Percentiles rank a stretch among this genome's conserved stretches.
phyloP scores from a whole-genome alignment of 495 filamentous ascomycete genomes.

The Aspergillus egyptiacus region DNA sequence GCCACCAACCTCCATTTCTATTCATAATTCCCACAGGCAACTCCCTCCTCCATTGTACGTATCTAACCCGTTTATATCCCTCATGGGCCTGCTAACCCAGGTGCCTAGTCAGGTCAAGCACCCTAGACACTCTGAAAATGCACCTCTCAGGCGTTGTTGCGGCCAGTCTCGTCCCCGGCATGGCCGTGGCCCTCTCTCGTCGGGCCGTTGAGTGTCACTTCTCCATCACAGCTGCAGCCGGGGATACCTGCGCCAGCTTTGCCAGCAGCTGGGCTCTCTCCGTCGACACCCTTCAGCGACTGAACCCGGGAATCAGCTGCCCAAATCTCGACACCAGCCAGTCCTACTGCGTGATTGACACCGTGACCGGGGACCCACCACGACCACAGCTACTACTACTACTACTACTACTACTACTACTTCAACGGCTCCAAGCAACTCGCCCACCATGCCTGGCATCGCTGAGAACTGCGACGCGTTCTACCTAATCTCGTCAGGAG shows the following conservation, averaged over 20 bases:
- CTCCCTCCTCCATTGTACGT: too few species aligned
- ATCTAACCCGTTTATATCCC: too few species aligned
- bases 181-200: slow-evolving; percentile 4
- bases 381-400: slow-evolving; percentile 7
- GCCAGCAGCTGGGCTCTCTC: slow-evolving; percentile 11
- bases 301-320: slow-evolving; percentile 17
- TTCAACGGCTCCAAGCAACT: neutral
- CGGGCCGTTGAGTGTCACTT: slow-evolving; percentile 12
- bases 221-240: neutral
- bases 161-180: neutral
- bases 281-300: slow-evolving; percentile 1
- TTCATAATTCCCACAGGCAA: too few species aligned
- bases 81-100: too few species aligned
- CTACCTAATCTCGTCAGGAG: slow-evolving; percentile 15
- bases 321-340: slow-evolving; percentile 9
- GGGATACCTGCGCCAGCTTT: slow-evolving; percentile 14
- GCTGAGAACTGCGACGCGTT: slow-evolving; percentile 18
- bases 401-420: slow-evolving; percentile 7
- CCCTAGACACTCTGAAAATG: neutral
- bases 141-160: slow-evolving; percentile 2
- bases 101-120: neutral
- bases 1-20: too few species aligned
- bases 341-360: slow-evolving; percentile 17
- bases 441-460: slow-evolving; percentile 20
- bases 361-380: slow-evolving; percentile 6